These are phyloP conservation scores for Candida sanyaensis DNA, from an alignment of 1,139 yeast genomes.

Conservation along the genomic window DNA sequence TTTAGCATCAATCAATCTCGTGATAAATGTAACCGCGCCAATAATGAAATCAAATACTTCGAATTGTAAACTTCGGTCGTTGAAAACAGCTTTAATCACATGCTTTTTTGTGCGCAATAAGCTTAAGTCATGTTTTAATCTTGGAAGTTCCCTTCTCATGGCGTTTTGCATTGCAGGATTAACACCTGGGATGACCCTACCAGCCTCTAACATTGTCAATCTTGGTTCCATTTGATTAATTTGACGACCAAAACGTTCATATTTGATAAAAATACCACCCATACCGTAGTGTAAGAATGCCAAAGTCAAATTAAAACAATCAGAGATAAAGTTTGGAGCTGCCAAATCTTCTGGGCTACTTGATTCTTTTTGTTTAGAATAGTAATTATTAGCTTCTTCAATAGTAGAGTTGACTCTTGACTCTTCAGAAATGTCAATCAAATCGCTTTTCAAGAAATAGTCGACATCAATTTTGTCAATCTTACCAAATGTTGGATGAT, in stretches of 20 bases:
- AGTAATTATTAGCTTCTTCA: conserved; percentile 65
- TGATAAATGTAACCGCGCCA: conserved; percentile 73
- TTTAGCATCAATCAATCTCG: conserved; percentile 69
- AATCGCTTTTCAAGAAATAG: conserved; percentile 53
- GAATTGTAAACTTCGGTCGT: conserved; percentile 53
- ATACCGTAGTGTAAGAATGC: conserved; percentile 87
- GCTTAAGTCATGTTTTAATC: conserved; percentile 42
- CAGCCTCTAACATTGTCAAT: conserved; percentile 46
- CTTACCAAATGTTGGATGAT: conserved; percentile 57
- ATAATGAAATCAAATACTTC: conserved; percentile 75
- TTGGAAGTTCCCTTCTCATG: conserved; percentile 42
- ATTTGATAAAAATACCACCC: conserved; percentile 70
- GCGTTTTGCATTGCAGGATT: conserved; percentile 34
- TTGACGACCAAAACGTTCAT: conserved; percentile 54
- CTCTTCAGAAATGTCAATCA: conserved; percentile 73
- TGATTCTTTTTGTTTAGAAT: conserved; percentile 23
- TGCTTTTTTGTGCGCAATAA: conserved; percentile 47
- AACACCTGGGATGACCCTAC: conserved; percentile 25
- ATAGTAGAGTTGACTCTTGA: conserved; percentile 79
- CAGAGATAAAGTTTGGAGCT: conserved; percentile 76
- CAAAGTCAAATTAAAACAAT: conserved; percentile 78
- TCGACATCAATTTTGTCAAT: conserved; percentile 75
- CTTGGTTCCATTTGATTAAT: conserved; percentile 56
- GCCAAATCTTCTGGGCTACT: conserved; percentile 17
- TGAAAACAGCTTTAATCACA: conserved; percentile 61